Conservation (phyloP, 768 basidiomycete species). For the Gloeostereum incarnatum region DNA sequence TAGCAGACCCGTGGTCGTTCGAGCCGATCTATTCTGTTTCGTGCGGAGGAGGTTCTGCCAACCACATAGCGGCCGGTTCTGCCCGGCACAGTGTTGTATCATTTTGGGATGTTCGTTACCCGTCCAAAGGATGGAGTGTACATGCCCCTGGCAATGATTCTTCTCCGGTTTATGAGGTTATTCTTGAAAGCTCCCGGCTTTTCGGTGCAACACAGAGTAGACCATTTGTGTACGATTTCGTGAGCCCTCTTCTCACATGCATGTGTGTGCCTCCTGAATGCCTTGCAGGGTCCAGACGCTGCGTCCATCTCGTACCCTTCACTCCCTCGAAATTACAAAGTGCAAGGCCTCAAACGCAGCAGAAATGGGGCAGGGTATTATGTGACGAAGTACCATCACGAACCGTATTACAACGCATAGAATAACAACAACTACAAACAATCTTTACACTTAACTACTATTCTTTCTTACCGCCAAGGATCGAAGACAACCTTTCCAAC, state of each 20-base stretch:
- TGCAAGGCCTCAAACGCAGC: slow-evolving; percentile 20
- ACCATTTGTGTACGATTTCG: slow-evolving; percentile 74
- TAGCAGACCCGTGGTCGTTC: slow-evolving; percentile 59
- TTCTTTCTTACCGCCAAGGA: slow-evolving; percentile 62
- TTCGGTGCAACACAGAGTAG: slow-evolving; percentile 74
- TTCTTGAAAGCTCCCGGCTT: slow-evolving; percentile 69
- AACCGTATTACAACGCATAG: too few species aligned
- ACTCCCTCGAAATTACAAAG: slow-evolving; percentile 17
- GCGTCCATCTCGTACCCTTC: slow-evolving; percentile 44
- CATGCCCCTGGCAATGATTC: slow-evolving; percentile 73
- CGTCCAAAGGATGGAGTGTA: slow-evolving; percentile 62
- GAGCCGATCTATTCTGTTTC: slow-evolving; percentile 74
- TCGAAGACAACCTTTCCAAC: slow-evolving; percentile 75
- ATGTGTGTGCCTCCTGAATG: not conserved
- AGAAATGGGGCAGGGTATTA: slow-evolving; percentile 17
- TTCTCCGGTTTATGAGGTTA: slow-evolving; percentile 69
- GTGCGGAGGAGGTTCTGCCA: slow-evolving; percentile 59
- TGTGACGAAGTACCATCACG: slow-evolving; percentile 19
- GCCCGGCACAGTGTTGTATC: slow-evolving; percentile 72
- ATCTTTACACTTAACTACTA: too few species aligned
- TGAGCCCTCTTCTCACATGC: slow-evolving; percentile 16
- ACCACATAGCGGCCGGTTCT: slow-evolving; percentile 66
- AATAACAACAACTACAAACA: too few species aligned
- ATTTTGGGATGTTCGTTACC: slow-evolving; percentile 72
- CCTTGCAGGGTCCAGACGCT: slow-evolving; percentile 45